Evolutionary conservation across 2,329 filamentous ascomycete genomes (phyloP).

Genomic region (Fusarium armeniacum): DNA sequence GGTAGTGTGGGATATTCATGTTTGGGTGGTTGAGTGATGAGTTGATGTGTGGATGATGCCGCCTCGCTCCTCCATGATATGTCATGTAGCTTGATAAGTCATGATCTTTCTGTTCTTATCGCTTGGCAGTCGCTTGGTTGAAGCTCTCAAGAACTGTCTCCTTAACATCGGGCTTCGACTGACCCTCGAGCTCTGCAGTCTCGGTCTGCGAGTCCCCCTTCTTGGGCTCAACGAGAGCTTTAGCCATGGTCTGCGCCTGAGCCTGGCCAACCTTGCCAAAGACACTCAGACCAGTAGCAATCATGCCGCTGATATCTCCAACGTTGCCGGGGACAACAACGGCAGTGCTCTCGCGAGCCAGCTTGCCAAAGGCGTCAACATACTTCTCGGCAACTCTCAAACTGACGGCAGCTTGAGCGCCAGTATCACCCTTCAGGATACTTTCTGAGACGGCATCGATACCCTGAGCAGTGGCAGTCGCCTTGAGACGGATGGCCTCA

Average conservation of each 20-base stretch:
- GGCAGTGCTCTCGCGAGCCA: conserved; percentile 95
- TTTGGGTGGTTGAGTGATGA: conserved; percentile 38
- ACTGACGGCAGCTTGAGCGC: conserved; percentile 87
- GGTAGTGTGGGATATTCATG: conserved; percentile 42
- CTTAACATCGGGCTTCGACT: conserved; percentile 52
- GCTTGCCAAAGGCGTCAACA: conserved; percentile 91
- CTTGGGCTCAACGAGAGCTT: conserved; percentile 60
- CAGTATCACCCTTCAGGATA: conserved; percentile 79
- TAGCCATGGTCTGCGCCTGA: conserved; percentile 77
- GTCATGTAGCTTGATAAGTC: neutral
- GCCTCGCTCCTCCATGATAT: conserved; percentile 10
- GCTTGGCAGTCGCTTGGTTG: conserved; percentile 54
- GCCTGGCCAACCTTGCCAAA: conserved; percentile 92
- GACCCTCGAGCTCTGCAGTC: conserved; percentile 23
- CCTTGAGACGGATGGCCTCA: conserved; percentile 90
- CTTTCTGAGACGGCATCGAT: conserved; percentile 87
- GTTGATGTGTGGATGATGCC: conserved; percentile 24
- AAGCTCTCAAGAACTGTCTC: conserved; percentile 60
- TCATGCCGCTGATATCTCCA: conserved; percentile 96
- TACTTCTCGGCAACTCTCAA: conserved; percentile 97
- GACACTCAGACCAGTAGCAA: conserved; percentile 93
- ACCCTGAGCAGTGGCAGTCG: conserved; percentile 85
- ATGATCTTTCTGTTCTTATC: conserved; percentile 36
- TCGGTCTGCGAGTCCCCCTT: conserved; percentile 34
- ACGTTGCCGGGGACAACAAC: conserved; percentile 97